Evolutionary conservation across 768 basidiomycete species (phyloP).

Genomic region (Trametes meyenii): DNA sequence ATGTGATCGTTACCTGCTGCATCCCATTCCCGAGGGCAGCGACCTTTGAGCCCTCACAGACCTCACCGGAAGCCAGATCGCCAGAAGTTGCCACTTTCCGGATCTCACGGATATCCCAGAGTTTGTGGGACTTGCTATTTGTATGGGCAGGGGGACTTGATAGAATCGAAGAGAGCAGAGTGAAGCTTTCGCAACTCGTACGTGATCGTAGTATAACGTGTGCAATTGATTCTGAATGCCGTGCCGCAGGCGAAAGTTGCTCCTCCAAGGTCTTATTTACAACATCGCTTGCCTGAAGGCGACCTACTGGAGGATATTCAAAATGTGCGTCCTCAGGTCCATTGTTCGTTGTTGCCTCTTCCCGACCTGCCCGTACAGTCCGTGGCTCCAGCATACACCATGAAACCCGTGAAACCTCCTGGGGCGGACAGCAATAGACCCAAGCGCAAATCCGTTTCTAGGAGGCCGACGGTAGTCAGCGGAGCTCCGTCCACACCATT

Average conservation of each 20-base stretch:
- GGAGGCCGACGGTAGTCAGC: slow-evolving; percentile 29
- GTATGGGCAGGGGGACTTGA: slow-evolving; percentile 65
- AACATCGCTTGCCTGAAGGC: slow-evolving; percentile 59
- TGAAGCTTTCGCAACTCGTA: slow-evolving; percentile 51
- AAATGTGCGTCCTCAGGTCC: slow-evolving; percentile 42
- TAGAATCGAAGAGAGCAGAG: slow-evolving; percentile 52
- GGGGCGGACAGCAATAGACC: slow-evolving; percentile 38
- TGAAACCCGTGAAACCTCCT: slow-evolving; percentile 62
- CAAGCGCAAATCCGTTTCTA: slow-evolving; percentile 39
- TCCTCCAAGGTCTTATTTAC: slow-evolving; percentile 53
- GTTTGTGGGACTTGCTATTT: slow-evolving; percentile 59
- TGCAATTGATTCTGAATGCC: neutral
- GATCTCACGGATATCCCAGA: slow-evolving; percentile 49
- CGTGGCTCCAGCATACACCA: slow-evolving; percentile 48
- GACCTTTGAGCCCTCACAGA: neutral
- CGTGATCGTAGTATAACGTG: slow-evolving; percentile 17
- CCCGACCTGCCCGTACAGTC: slow-evolving; percentile 36
- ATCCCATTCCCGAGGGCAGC: slow-evolving; percentile 45
- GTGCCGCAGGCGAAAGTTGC: slow-evolving; percentile 38
- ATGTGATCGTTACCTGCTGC: slow-evolving; percentile 34
- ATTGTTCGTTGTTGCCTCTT: neutral
- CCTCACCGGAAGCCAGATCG: slow-evolving; percentile 5
- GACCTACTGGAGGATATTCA: slow-evolving; percentile 61
- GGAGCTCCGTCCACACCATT: neutral
- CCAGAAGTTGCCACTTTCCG: slow-evolving; percentile 49